A percentile compares a stretch with the other conserved stretches of the same genome.
Conservation (phyloP, 2,329 filamentous ascomycete genomes). For the Fusarium sp. region DNA sequence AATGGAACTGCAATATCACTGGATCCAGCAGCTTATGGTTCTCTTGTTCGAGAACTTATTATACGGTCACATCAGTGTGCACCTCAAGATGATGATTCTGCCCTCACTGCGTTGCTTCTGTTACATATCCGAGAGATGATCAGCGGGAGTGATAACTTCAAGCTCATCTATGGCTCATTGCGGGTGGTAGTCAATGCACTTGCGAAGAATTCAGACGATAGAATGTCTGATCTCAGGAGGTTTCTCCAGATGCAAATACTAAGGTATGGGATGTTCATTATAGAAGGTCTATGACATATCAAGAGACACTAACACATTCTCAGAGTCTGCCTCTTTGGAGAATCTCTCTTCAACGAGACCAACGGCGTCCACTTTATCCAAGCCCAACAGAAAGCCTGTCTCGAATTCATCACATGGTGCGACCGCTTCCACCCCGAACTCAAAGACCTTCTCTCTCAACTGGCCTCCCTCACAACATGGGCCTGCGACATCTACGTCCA, state of each 20-base stretch:
- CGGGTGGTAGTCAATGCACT: constrained; percentile 35
- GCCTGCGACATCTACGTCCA: constrained; percentile 42
- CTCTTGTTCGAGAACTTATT: constrained; percentile 34
- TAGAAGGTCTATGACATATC: accelerated
- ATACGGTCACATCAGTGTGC: constrained; percentile 33
- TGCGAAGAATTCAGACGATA: neutral
- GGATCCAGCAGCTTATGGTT: constrained; percentile 23
- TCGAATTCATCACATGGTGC: constrained; percentile 41
- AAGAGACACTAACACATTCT: neutral
- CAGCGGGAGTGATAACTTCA: constrained; percentile 41
- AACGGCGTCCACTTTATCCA: constrained; percentile 42
- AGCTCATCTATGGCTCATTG: constrained; percentile 35
- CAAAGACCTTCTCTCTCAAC: constrained; percentile 25
- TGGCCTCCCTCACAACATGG: constrained; percentile 33
- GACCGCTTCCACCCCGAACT: constrained; percentile 40
- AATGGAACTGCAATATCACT: constrained; percentile 19
- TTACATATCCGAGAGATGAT: constrained; percentile 44
- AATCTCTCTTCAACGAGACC: constrained; percentile 37
- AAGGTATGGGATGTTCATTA: neutral
- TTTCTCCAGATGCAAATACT: constrained; percentile 42
- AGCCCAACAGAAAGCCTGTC: constrained; percentile 34
- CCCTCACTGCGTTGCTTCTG: constrained; percentile 34
- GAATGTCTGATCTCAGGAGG: constrained; percentile 28
- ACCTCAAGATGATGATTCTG: constrained; percentile 39
- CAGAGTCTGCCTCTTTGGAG: constrained; percentile 36